Evolutionary conservation across 78 protist genomes (phyloP).

Genomic region (Dictyostelium firmibasis): DNA sequence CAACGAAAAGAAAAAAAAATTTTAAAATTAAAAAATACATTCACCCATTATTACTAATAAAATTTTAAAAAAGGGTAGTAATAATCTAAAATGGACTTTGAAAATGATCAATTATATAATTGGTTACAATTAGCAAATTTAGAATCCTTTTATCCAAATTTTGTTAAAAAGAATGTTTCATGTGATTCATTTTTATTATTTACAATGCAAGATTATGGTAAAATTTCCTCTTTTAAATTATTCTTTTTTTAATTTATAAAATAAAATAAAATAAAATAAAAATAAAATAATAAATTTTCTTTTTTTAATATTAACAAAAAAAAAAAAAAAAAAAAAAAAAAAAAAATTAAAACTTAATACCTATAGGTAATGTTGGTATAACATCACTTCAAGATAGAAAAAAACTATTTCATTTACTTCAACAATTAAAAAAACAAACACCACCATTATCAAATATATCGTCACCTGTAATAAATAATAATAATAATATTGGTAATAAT

Average conservation of each 20-base stretch:
- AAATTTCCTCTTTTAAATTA: neutral
- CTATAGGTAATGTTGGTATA: conserved; percentile 46
- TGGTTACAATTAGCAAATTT: conserved; percentile 49
- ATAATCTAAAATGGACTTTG: conserved; percentile 7
- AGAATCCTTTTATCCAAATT: conserved; percentile 51
- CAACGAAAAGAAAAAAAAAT: too few species aligned
- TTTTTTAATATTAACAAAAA: neutral
- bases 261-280: neutral
- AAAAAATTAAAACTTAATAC: neutral
- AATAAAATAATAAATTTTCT: neutral
- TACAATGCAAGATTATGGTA: conserved; percentile 81
- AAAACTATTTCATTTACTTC: conserved; percentile 57
- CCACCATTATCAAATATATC: neutral
- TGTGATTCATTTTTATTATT: conserved; percentile 53
- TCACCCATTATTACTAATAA: neutral
- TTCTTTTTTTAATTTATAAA: neutral
- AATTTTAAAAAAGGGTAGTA: neutral
- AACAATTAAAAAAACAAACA: conserved; percentile 36
- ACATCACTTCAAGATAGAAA: conserved; percentile 63
- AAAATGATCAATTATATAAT: conserved; percentile 38
- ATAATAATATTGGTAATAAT: neutral
- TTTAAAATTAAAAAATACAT: neutral
- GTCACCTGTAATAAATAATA: neutral
- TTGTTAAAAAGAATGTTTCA: conserved; percentile 31
- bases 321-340: neutral